Evolutionary conservation across 129 eudicot genomes (phyloP).

Genomic region (Chrysanthemum makinoi): DNA sequence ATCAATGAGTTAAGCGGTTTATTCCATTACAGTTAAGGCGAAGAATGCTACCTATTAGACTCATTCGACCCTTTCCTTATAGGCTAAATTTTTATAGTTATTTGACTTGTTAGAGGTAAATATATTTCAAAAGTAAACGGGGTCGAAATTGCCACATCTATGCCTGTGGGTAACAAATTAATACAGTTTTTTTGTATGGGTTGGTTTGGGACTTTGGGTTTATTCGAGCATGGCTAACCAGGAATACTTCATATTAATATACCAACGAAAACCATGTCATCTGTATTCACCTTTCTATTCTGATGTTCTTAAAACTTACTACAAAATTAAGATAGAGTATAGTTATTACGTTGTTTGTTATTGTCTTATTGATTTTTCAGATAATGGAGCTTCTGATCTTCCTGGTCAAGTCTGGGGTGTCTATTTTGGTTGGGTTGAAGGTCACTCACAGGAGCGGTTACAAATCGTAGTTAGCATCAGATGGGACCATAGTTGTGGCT

Average conservation of each 20-base stretch:
- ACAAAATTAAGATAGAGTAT: neutral
- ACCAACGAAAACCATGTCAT: neutral
- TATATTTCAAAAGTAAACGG: neutral
- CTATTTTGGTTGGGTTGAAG: conserved; percentile 71
- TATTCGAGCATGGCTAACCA: no score
- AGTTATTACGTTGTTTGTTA: neutral
- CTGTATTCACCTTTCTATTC: neutral
- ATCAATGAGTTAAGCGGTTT: no score
- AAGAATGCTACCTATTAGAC: no score
- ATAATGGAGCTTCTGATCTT: conserved; percentile 35
- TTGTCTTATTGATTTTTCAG: conserved; percentile 28
- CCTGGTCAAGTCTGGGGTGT: conserved; percentile 70
- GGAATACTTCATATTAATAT: no score
- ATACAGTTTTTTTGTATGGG: no score
- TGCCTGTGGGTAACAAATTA: no score
- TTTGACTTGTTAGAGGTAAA: neutral
- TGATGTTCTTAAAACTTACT: neutral
- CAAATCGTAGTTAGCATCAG: conserved; percentile 60
- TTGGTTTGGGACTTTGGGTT: no score
- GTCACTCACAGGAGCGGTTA: conserved; percentile 26
- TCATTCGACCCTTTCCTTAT: no score
- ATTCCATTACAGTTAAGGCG: no score
- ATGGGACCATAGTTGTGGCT: conserved; percentile 38
- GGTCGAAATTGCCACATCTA: neutral
- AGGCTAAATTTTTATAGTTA: neutral